Evolutionary conservation across 495 filamentous ascomycete species (phyloP).

Genomic region (Trichoderma virens): DNA sequence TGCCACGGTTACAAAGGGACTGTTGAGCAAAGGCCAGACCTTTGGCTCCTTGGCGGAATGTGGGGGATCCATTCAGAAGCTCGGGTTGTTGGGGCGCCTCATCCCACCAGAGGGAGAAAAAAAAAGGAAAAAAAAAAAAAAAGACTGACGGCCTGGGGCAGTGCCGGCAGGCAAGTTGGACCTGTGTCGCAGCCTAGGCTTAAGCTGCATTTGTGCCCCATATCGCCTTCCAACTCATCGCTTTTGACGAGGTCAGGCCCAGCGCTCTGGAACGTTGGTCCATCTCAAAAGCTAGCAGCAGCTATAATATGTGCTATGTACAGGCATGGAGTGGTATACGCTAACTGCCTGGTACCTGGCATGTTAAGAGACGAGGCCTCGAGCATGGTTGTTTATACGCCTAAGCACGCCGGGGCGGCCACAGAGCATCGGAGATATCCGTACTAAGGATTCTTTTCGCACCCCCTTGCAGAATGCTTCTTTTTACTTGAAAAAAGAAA

Average conservation of each 20-base stretch:
- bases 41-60: background rate
- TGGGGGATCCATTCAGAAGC: background rate
- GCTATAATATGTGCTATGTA: background rate
- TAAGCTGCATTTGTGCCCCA: background rate
- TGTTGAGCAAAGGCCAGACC: background rate
- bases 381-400: background rate
- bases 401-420: too few species aligned
- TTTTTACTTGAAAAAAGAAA: too few species aligned
- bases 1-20: background rate
- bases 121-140: background rate
- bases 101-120: background rate
- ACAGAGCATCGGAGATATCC: too few species aligned
- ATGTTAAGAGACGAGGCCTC: background rate
- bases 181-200: background rate
- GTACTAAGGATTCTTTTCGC: too few species aligned
- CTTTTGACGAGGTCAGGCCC: background rate
- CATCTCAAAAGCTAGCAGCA: background rate
- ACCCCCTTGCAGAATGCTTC: too few species aligned
- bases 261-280: background rate
- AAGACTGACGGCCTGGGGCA: background rate
- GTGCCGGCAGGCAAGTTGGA: background rate
- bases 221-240: background rate
- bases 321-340: background rate
- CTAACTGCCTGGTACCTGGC: background rate
- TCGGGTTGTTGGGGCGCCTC: background rate